phyloP scores from a whole-genome alignment of 192 early-diverging fungal genomes.

The Coemansia sp. region DNA sequence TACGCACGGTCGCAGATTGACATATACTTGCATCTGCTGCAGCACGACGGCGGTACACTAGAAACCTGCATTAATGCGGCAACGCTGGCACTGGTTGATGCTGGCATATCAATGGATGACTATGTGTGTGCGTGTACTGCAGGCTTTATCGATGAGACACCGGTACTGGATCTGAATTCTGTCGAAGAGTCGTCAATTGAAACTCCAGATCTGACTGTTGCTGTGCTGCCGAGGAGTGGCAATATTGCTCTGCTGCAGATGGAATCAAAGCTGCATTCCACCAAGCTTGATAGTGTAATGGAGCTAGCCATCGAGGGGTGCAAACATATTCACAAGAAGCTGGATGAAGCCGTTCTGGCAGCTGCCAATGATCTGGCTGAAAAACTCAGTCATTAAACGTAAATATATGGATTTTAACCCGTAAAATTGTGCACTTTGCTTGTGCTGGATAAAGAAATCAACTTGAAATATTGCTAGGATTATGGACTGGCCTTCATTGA shows the following conservation, averaged over 20 bases:
- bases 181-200: conserved; percentile 82
- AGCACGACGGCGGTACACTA: conserved; percentile 85
- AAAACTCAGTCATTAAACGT: conserved; percentile 37
- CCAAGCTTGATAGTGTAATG: conserved; percentile 56
- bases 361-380: conserved; percentile 43
- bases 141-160: conserved; percentile 76
- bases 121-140: conserved; percentile 86
- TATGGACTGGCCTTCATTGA: too few relatives aligned
- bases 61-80: conserved; percentile 82
- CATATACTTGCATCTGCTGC: conserved; percentile 89
- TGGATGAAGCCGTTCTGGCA: conserved; percentile 52
- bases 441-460: too few relatives aligned
- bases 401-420: not conserved
- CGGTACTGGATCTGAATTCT: conserved; percentile 77
- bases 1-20: conserved; percentile 91
- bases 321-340: conserved; percentile 52
- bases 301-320: conserved; percentile 51
- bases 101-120: conserved; percentile 78
- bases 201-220: conserved; percentile 87
- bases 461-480: too few relatives aligned
- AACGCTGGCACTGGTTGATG: conserved; percentile 79
- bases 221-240: conserved; percentile 74
- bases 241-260: conserved; percentile 84
- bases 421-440: too few relatives aligned
- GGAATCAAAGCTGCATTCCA: conserved; percentile 85